Evolutionary conservation across 805 yeast species (phyloP), one percentile per base, ranked within the genome.

Genomic region (Wickerhamiella occidentalis): DNA sequence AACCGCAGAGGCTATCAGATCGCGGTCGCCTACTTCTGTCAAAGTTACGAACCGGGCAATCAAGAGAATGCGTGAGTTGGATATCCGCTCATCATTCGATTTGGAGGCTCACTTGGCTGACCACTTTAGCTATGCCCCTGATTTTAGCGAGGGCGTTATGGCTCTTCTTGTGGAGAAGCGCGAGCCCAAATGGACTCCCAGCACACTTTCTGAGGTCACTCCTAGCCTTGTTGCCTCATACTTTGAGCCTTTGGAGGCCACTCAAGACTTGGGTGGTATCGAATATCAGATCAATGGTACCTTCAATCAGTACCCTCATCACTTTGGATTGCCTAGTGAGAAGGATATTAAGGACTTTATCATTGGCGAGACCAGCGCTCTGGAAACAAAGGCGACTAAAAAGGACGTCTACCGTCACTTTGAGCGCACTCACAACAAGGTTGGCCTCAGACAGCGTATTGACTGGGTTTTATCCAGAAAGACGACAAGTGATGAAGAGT

Each of bases 271-370:
- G 17, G 61, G 67, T 48, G 57, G 51, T 29, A 61, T 56, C 52
- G 66, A 19, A 52, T 64, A 48, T 55, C 66, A 50, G 37, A 49
- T 64, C 38, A 62, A 65, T 26, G 61, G 61, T 40, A 61, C 65
- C 37, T 75, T 70, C 65, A 62, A 59, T 29, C 66, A 72, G 54
- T 74, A 76, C 59, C 86, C 87, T 33, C 76, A 70, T 68, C 68
- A 76, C 59, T 82, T 78, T 73, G 95, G 94, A 26, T 72, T 92
- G 56, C 97, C 97, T 47, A 70, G 77, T 11, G 85, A 83, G 64
- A 54, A 62, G 33, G 82, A 78, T 52, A 72, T 90, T 51, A 75
- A 74, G 58, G 68, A 70, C 46, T 85, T 75, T 64, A 77, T 88
- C 49, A 76, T 77, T 26, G 94, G 94, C 17, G 85, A 78, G 62